phyloP scores from a whole-genome alignment of 73 alveolate species.

The Diophrys sp. region DNA sequence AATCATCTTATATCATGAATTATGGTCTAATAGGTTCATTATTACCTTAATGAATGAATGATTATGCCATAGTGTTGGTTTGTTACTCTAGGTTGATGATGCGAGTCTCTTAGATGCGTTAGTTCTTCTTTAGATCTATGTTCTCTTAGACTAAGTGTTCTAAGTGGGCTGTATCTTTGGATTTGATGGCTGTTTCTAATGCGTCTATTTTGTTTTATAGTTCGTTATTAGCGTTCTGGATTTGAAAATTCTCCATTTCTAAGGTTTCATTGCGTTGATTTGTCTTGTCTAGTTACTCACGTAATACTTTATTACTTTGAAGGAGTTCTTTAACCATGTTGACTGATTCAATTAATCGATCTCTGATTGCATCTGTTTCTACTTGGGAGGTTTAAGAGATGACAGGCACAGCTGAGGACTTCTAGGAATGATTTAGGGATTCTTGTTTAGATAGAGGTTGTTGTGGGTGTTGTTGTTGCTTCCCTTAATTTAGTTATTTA shows the following conservation, averaged over 20 bases:
- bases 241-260: slow-evolving; percentile 32
- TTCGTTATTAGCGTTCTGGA: slow-evolving; percentile 52
- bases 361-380: slow-evolving; percentile 37
- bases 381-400: slow-evolving; percentile 9
- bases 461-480: not conserved
- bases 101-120: not conserved
- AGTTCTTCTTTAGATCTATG: not conserved
- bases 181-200: slow-evolving; percentile 41
- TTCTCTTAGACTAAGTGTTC: not conserved
- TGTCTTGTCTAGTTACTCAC: slow-evolving; percentile 40
- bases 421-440: not conserved
- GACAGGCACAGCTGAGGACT: not conserved
- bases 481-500: not conserved
- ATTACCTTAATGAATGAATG: not conserved
- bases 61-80: not conserved
- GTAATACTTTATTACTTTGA: slow-evolving; percentile 40
- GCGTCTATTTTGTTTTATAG: slow-evolving; percentile 56
- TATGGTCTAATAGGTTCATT: not conserved
- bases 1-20: not conserved
- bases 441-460: not conserved
- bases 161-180: slow-evolving; percentile 13
- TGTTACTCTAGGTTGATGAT: not conserved
- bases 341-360: slow-evolving; percentile 56
- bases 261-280: slow-evolving; percentile 27
- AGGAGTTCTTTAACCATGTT: slow-evolving; percentile 60